Evolutionary conservation across 1,284 basidiomycete genomes (phyloP).

Genomic region (Naganishia sp.): DNA sequence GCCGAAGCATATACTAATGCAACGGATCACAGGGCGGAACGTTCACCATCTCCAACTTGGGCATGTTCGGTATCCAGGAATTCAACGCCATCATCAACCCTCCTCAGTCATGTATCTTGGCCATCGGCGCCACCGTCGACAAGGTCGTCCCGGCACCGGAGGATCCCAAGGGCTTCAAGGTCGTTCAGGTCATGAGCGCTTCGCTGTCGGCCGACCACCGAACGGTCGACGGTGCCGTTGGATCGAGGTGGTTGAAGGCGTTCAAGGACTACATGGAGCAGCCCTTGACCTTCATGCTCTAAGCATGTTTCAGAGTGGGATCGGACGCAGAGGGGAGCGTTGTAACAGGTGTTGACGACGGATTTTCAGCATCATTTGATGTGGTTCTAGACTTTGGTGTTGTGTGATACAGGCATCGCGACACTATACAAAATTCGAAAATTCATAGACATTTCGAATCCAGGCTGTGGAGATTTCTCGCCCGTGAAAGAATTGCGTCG

Average conservation of each 20-base stretch:
- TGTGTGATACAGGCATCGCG: conserved; percentile 19
- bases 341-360: conserved; percentile 9
- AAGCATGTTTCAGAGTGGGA: conserved; percentile 25
- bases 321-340: neutral
- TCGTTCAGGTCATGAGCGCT: conserved; percentile 89
- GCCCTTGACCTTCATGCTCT: conserved; percentile 89
- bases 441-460: neutral
- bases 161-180: conserved; percentile 90
- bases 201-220: conserved; percentile 95
- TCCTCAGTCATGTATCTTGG: conserved; percentile 96
- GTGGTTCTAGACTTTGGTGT: conserved; percentile 11
- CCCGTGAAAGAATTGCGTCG: too few relatives aligned
- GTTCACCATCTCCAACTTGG: conserved; percentile 98
- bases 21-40: conserved; percentile 72
- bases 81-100: conserved; percentile 99
- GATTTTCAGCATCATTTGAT: neutral
- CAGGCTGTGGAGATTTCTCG: too few relatives aligned
- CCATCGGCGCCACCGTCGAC: conserved; percentile 84
- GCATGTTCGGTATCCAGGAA: conserved; percentile 93
- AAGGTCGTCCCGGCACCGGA: conserved; percentile 85
- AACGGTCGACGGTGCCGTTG: conserved; percentile 89
- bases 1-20: neutral
- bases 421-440: conserved; percentile 27
- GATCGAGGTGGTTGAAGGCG: conserved; percentile 83
- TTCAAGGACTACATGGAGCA: conserved; percentile 99